These are phyloP conservation scores for Lachnellula arida DNA, from an alignment of 2,329 filamentous ascomycete species.

Conservation along the genomic window DNA sequence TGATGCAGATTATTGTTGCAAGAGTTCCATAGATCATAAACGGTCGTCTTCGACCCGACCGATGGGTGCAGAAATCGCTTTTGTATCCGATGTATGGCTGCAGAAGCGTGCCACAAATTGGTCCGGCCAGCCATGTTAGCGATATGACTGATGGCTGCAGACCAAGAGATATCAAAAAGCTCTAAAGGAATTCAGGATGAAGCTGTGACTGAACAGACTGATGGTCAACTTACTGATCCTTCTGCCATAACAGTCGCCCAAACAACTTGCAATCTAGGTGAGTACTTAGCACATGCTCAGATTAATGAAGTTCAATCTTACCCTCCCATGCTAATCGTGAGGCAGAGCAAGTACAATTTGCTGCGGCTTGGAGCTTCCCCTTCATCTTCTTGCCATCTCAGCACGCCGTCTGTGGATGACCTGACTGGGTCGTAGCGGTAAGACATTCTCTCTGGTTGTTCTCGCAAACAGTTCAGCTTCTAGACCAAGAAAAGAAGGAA, in stretches of 20 bases:
- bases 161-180: constrained; percentile 42
- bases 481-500: too few relatives aligned
- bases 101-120: constrained; percentile 47
- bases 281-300: not conserved
- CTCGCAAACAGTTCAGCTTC: too few relatives aligned
- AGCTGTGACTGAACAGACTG: not conserved
- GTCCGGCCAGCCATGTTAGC: constrained; percentile 52
- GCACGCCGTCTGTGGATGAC: too few relatives aligned
- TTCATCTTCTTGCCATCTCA: not conserved
- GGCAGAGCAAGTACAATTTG: not conserved
- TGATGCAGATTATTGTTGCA: constrained; percentile 45
- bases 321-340: not conserved
- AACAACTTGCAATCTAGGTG: constrained; percentile 4
- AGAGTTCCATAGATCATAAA: constrained; percentile 47
- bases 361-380: too few relatives aligned
- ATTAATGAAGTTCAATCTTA: not conserved
- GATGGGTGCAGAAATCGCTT: constrained; percentile 44
- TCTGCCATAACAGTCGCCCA: constrained; percentile 6
- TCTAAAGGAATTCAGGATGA: not conserved
- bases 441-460: too few relatives aligned
- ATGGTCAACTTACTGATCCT: constrained; percentile 1
- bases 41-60: constrained; percentile 42
- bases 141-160: constrained; percentile 47
- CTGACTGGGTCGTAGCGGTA: too few relatives aligned
- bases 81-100: constrained; percentile 50